These are phyloP conservation scores for Panus rudis DNA, from an alignment of 768 basidiomycete genomes.

Conservation along the genomic window DNA sequence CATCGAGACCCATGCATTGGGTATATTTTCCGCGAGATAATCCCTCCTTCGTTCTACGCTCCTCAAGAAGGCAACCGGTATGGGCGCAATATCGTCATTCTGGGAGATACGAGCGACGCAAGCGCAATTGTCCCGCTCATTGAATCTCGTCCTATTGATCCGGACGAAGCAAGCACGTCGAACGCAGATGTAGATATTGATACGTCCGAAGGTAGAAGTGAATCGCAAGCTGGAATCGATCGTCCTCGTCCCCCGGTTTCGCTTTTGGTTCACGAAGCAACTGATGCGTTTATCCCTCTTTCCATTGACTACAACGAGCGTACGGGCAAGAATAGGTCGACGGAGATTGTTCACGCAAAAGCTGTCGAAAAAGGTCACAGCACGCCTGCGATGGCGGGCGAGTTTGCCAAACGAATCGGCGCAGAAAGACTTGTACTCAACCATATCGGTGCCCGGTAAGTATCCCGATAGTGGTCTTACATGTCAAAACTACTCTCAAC, in stretches of 20 bases:
- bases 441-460: conserved; percentile 67
- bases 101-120: conserved; percentile 74
- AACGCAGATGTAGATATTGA: too few relatives aligned
- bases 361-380: conserved; percentile 71
- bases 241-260: conserved; percentile 26
- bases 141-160: conserved; percentile 5
- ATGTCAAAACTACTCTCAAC: neutral
- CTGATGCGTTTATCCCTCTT: conserved; percentile 62
- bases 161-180: too few relatives aligned
- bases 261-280: conserved; percentile 82
- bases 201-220: neutral
- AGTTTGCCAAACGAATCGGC: conserved; percentile 54
- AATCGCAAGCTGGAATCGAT: neutral
- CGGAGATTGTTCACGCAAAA: conserved; percentile 30
- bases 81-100: conserved; percentile 57
- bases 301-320: conserved; percentile 45
- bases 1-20: conserved; percentile 85
- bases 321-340: conserved; percentile 32
- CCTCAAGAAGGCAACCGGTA: conserved; percentile 3
- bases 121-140: conserved; percentile 48
- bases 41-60: conserved; percentile 18
- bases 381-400: conserved; percentile 70
- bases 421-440: conserved; percentile 66
- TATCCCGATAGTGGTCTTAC: neutral
- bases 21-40: conserved; percentile 63